Percentiles rank a stretch among this genome's conserved stretches.
These are phyloP conservation scores for Alternaria brassicicola DNA, from an alignment of 2,329 filamentous ascomycete species.

Conservation along the genomic window DNA sequence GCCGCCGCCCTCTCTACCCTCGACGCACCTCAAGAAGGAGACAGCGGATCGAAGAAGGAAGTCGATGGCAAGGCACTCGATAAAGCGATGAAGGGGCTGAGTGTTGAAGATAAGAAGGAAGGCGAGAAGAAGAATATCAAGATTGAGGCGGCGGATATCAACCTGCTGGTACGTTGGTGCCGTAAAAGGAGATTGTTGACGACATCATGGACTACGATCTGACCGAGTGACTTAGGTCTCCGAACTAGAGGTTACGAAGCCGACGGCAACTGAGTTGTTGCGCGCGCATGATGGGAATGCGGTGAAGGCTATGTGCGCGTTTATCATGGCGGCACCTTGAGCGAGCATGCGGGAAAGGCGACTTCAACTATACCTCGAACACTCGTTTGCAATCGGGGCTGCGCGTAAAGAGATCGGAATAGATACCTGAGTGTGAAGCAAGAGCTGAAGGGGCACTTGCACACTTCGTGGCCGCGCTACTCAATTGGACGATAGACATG, in stretches of 20 bases:
- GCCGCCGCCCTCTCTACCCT: constrained; percentile 75
- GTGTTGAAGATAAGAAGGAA: constrained; percentile 48
- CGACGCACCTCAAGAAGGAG: constrained; percentile 61
- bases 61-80: constrained; percentile 73
- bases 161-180: constrained; percentile 64
- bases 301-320: constrained; percentile 70
- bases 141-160: constrained; percentile 74
- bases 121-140: constrained; percentile 64
- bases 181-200: neutral
- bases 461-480: too few relatives aligned
- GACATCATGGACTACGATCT: neutral
- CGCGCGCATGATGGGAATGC: constrained; percentile 73
- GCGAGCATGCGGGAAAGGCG: neutral
- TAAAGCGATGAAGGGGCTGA: constrained; percentile 72
- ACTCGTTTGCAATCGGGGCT: neutral
- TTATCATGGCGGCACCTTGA: constrained; percentile 46
- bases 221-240: constrained; percentile 54
- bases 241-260: constrained; percentile 73
- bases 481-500: neutral
- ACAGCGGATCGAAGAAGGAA: constrained; percentile 59
- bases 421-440: too few relatives aligned
- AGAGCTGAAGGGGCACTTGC: neutral
- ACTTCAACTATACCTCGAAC: neutral
- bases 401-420: neutral
- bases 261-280: constrained; percentile 75